Base-by-base conservation (phyloP, 495 filamentous ascomycete genomes). In the Daldinia grandis region DNA sequence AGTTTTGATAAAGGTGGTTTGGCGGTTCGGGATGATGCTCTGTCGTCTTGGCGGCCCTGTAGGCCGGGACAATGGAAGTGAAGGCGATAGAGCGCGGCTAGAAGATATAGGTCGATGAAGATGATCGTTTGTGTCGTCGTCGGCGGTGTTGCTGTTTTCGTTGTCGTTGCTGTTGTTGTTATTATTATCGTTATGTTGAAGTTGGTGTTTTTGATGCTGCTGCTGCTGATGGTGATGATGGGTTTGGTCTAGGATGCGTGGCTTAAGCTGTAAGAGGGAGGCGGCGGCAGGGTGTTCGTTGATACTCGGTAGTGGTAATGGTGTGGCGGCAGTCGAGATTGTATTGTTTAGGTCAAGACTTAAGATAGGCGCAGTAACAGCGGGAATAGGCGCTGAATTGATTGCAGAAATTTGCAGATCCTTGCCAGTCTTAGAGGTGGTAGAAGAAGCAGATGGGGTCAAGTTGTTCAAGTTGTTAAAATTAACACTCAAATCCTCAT, bases 11-110 rank as follows among this genome's bases (percentile, higher is more conserved):
- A 83, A 72, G 35, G 76, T 78, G 24, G 81, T 79, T 69, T 86
- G 81, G 40, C 82, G 78, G 63, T 80, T 77, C 33, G 85, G 81
- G 15, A 86, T 72, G 30, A 85, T 72, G 58, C 82, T 85, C 71
- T 86, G 84, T 53, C 79, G 78, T 65, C 82, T 69, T 33, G 72
- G 76, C 24, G 74, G 74, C n/a, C 37, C 74, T 19, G 63, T 15
- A 15, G 78, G 76, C 21, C 77, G 76, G 49, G 67, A 49, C 15
- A 64, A 24, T 12, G 68, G 59, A 17, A 76, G 68, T 17, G 65
- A 68, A 9, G 73, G 65, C 40, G 76, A 66, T 5, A 74, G 28
- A 4, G 62, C 51, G 69, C 61, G 56, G n/a, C 58, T 21, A 40
- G 61, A 15, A 30, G 64, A 53, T 47, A 44, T 9, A 42, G 68